phyloP scores from a whole-genome alignment of 768 basidiomycete genomes.

The Cystofilobasidium bisporidii region DNA sequence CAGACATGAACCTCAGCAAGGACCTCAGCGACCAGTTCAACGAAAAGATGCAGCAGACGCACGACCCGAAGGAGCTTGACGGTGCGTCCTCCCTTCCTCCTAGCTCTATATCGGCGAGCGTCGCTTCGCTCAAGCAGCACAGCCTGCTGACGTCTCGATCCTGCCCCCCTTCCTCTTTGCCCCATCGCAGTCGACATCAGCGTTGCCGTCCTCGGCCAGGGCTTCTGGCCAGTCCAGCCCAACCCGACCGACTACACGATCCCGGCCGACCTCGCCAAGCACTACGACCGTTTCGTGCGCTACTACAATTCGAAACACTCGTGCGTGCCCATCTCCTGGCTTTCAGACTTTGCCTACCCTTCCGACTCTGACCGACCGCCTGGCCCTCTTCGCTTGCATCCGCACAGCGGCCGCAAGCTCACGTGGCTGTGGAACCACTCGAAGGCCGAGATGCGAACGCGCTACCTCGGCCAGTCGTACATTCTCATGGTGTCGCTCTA shows the following conservation, averaged over 20 bases:
- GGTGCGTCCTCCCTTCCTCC: slow-evolving; percentile 25
- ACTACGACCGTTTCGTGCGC: slow-evolving; percentile 80
- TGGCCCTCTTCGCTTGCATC: neutral
- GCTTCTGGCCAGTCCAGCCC: slow-evolving; percentile 89
- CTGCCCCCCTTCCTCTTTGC: neutral
- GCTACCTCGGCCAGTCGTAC: slow-evolving; percentile 87
- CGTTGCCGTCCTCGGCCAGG: slow-evolving; percentile 87
- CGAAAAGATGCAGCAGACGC: slow-evolving; percentile 76
- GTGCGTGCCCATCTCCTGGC: slow-evolving; percentile 29
- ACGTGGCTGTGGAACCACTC: slow-evolving; percentile 99
- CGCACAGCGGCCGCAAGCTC: slow-evolving; percentile 63
- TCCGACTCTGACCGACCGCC: neutral
- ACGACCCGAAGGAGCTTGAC: slow-evolving; percentile 60
- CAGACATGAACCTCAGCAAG: slow-evolving; percentile 90
- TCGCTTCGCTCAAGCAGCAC: neutral
- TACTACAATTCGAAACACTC: slow-evolving; percentile 92
- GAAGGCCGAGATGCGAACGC: slow-evolving; percentile 90
- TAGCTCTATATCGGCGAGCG: neutral
- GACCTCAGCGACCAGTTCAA: slow-evolving; percentile 93
- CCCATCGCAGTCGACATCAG: slow-evolving; percentile 63
- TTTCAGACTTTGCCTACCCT: neutral
- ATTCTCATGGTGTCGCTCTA: slow-evolving; percentile 90
- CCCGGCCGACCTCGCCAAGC: slow-evolving; percentile 73
- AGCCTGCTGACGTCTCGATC: too few relatives aligned
- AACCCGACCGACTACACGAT: slow-evolving; percentile 69